phyloP scores from a whole-genome alignment of 495 filamentous ascomycete genomes.

The Trichoderma orchidacearum region DNA sequence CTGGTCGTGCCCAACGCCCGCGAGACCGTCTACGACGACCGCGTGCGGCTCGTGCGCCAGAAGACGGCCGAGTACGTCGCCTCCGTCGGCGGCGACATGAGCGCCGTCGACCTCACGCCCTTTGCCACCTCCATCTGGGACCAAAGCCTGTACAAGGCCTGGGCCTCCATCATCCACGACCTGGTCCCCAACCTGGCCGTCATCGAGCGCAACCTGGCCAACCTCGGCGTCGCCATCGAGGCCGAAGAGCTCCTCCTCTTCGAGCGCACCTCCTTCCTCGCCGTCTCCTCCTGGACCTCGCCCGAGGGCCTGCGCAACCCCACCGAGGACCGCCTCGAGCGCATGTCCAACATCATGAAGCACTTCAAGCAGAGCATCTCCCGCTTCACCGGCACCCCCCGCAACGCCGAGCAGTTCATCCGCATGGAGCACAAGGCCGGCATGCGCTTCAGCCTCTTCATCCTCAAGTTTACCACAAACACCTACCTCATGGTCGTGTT shows the following conservation, averaged over 20 bases:
- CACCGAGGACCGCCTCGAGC: slow-evolving; percentile 82
- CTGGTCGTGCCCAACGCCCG: slow-evolving; percentile 72
- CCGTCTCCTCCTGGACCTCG: slow-evolving; percentile 73
- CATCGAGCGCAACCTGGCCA: slow-evolving; percentile 70
- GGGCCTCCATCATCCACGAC: slow-evolving; percentile 93
- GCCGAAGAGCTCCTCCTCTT: slow-evolving; percentile 93
- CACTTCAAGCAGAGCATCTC: slow-evolving; percentile 73
- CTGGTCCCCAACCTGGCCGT: slow-evolving; percentile 85
- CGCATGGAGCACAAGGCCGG: slow-evolving; percentile 41
- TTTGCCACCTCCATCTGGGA: slow-evolving; percentile 98
- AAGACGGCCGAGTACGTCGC: slow-evolving; percentile 57
- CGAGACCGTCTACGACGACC: slow-evolving; percentile 67
- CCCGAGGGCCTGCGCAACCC: slow-evolving; percentile 65
- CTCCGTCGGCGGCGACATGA: slow-evolving; percentile 14
- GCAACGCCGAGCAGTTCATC: slow-evolving; percentile 42
- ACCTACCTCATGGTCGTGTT: slow-evolving; percentile 88
- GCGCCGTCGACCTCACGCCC: slow-evolving; percentile 27
- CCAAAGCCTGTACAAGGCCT: slow-evolving; percentile 93
- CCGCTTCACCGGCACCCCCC: slow-evolving; percentile 34
- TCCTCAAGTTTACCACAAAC: slow-evolving; percentile 86
- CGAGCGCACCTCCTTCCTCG: slow-evolving; percentile 89
- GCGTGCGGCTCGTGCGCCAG: slow-evolving; percentile 54
- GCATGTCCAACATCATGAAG: slow-evolving; percentile 92
- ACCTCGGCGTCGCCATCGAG: slow-evolving; percentile 68
- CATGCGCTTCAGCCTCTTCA: slow-evolving; percentile 73